A percentile compares a stretch with the other conserved stretches of the same genome.
Conservation (phyloP, 306 rosid genomes). For the Acacia melanoxylon region DNA sequence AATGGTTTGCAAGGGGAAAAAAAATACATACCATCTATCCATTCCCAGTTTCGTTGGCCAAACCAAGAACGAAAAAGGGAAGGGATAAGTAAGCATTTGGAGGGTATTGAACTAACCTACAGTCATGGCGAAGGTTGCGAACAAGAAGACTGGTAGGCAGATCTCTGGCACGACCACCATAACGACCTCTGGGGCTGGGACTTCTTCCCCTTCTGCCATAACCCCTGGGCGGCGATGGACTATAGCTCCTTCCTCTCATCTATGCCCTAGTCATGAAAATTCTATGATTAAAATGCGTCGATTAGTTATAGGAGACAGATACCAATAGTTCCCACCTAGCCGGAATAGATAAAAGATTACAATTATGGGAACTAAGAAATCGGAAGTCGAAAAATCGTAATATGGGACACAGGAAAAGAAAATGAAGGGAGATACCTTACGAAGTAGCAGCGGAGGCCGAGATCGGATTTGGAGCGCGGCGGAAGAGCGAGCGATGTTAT, state of each 20-base stretch:
- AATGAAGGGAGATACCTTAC: neutral
- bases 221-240: constrained; percentile 86
- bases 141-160: constrained; percentile 95
- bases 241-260: constrained; percentile 95
- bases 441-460: neutral
- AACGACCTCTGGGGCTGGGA: constrained; percentile 92
- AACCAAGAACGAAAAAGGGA: neutral
- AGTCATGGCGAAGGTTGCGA: constrained; percentile 97
- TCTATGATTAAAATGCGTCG: neutral
- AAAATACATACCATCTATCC: neutral
- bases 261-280: neutral
- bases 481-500: neutral
- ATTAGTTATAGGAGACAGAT: neutral
- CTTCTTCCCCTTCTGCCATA: constrained; percentile 87
- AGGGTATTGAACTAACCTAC: constrained; percentile 54
- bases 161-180: constrained; percentile 76
- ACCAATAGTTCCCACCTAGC: neutral
- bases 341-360: neutral
- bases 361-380: neutral
- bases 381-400: neutral
- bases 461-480: neutral
- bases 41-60: neutral
- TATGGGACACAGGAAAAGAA: neutral
- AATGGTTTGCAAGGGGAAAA: neutral
- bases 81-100: neutral